Evolutionary conservation across 1,284 basidiomycete genomes (phyloP).

Genomic region (Phenoliferia sp.): DNA sequence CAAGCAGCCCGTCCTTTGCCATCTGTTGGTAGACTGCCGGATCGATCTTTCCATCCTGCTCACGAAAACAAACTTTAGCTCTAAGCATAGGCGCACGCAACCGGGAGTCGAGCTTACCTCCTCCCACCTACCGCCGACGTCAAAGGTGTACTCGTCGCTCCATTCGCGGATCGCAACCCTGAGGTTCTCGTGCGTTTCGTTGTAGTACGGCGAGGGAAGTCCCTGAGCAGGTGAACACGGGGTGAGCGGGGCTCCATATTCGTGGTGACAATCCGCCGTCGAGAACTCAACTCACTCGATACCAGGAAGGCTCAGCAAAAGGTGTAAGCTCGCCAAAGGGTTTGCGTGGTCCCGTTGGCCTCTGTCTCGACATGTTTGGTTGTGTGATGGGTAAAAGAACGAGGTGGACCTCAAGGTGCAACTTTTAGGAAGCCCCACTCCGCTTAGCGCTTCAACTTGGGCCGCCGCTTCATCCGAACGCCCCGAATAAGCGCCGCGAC

Average conservation of each 20-base stretch:
- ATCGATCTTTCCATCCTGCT: constrained; percentile 19
- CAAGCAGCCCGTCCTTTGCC: constrained; percentile 38
- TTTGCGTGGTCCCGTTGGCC: neutral
- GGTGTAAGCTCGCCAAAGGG: constrained; percentile 14
- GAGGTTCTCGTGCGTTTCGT: constrained; percentile 42
- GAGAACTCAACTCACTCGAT: constrained; percentile 5
- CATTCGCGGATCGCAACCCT: constrained; percentile 22
- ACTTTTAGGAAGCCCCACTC: too few species aligned
- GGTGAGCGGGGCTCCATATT: neutral
- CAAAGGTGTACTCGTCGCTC: constrained; percentile 18
- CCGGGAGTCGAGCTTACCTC: constrained; percentile 16
- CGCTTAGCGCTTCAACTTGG: too few species aligned
- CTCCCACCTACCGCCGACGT: constrained; percentile 31
- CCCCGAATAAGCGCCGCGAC: too few species aligned
- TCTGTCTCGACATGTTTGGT: too few species aligned
- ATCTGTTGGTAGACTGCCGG: constrained; percentile 36
- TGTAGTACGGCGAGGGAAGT: constrained; percentile 43
- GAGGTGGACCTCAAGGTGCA: too few species aligned
- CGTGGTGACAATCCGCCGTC: neutral
- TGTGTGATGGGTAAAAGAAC: too few species aligned
- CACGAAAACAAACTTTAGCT: neutral
- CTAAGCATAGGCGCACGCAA: neutral
- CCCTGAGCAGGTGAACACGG: constrained; percentile 8
- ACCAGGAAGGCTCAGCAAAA: constrained; percentile 18
- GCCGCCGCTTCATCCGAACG: too few species aligned